Evolutionary conservation across 805 yeast genomes (phyloP).

Genomic region (Candida insectalens): DNA sequence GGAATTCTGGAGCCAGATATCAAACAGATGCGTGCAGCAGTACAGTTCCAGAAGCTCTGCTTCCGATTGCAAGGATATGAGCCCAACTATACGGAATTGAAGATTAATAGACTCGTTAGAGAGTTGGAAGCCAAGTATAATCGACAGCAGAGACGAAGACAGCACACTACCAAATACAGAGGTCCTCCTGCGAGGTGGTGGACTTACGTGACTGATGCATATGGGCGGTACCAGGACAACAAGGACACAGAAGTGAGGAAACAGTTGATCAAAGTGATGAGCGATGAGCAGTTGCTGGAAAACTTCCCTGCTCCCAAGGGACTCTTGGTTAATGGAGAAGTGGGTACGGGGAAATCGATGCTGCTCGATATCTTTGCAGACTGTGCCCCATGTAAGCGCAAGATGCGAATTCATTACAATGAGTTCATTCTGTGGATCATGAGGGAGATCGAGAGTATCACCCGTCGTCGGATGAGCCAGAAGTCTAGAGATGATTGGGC

Average conservation of each 20-base stretch:
- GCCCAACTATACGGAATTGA: conserved; percentile 41
- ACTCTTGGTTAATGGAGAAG: conserved; percentile 51
- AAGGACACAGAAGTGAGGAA: conserved; percentile 11
- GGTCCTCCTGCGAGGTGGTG: too few species aligned
- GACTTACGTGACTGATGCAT: too few species aligned
- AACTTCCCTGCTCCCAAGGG: conserved; percentile 57
- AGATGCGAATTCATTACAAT: conserved; percentile 63
- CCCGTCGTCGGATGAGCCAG: conserved; percentile 28
- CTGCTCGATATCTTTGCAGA: conserved; percentile 63
- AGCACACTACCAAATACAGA: too few species aligned
- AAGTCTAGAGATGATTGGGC: conserved; percentile 11
- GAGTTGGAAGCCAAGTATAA: conserved; percentile 22
- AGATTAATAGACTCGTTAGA: conserved; percentile 29
- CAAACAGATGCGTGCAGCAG: conserved; percentile 51
- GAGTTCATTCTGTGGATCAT: conserved; percentile 63
- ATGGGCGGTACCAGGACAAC: conserved; percentile 18
- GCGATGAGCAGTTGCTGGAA: conserved; percentile 51
- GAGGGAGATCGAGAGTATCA: conserved; percentile 47
- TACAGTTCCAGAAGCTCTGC: conserved; percentile 53
- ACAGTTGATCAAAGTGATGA: conserved; percentile 38
- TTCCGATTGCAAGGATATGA: conserved; percentile 46
- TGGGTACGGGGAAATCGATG: conserved; percentile 71
- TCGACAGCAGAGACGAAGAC: too few species aligned
- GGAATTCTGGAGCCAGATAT: conserved; percentile 48
- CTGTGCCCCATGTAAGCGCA: conserved; percentile 51